Conservation (phyloP, 1,284 basidiomycete species). For the Moesziomyces globuligerus region DNA sequence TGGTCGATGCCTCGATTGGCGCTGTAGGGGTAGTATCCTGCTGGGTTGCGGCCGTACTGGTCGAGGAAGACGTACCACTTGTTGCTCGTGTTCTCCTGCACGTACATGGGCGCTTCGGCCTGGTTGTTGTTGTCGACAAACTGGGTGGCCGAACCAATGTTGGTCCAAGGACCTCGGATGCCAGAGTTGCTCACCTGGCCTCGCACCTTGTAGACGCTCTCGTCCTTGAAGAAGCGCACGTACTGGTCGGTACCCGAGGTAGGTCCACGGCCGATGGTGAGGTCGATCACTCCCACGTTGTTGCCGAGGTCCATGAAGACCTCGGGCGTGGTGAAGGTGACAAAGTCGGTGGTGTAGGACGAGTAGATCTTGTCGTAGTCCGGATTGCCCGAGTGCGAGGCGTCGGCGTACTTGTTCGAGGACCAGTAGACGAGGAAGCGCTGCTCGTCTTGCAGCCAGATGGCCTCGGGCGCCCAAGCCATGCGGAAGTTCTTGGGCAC, state of each 20-base stretch:
- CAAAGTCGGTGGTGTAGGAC: constrained; percentile 29
- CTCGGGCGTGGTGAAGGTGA: constrained; percentile 18
- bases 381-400: constrained; percentile 19
- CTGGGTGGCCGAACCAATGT: constrained; percentile 12
- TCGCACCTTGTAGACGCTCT: constrained; percentile 20
- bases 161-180: constrained; percentile 17
- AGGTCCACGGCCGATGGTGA: constrained; percentile 17
- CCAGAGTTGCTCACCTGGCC: constrained; percentile 28
- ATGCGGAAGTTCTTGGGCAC: constrained; percentile 22
- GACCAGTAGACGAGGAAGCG: constrained; percentile 32
- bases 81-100: constrained; percentile 17
- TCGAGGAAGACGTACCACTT: constrained; percentile 27
- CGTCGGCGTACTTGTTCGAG: constrained; percentile 30
- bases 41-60: constrained; percentile 27
- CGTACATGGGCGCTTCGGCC: constrained; percentile 23
- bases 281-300: constrained; percentile 19
- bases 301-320: constrained; percentile 26
- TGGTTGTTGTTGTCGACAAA: constrained; percentile 30
- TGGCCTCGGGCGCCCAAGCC: constrained; percentile 27
- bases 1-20: constrained; percentile 22
- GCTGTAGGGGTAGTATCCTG: constrained; percentile 25
- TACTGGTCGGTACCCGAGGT: constrained; percentile 13
- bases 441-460: constrained; percentile 21
- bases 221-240: constrained; percentile 37
- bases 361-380: constrained; percentile 33